Conservation (phyloP, 257 asterid genomes). For the Primulina eburnea region DNA sequence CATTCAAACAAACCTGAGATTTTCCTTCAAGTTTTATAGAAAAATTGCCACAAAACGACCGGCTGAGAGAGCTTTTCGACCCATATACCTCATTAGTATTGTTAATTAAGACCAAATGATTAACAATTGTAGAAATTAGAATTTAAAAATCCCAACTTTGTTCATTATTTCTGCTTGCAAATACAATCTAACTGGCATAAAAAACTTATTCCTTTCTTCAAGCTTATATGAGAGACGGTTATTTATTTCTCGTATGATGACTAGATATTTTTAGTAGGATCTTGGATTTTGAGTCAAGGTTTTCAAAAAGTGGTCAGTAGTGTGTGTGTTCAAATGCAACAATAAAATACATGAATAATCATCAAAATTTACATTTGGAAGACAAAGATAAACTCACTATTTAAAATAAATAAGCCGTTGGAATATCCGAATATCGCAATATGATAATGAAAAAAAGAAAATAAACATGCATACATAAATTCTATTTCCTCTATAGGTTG, state of each 20-base stretch:
- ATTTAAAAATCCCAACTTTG: not conserved
- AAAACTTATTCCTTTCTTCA: too few species aligned
- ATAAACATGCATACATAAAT: too few species aligned
- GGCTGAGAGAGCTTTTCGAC: not conserved
- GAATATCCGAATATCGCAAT: not conserved
- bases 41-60: not conserved
- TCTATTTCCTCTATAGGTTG: not conserved
- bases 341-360: too few species aligned
- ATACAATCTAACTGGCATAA: not conserved
- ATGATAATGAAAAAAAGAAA: not conserved
- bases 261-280: not conserved
- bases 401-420: not conserved
- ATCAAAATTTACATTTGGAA: too few species aligned
- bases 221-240: not conserved
- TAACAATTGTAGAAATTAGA: not conserved
- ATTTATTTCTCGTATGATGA: not conserved
- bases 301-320: not conserved
- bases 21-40: not conserved
- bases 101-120: not conserved
- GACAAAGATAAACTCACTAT: too few species aligned
- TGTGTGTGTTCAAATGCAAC: not conserved
- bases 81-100: not conserved
- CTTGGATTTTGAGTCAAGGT: not conserved
- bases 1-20: not conserved
- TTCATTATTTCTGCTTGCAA: not conserved